Evolutionary conservation across 768 basidiomycete genomes (phyloP).

Genomic region (Trametes elegans): DNA sequence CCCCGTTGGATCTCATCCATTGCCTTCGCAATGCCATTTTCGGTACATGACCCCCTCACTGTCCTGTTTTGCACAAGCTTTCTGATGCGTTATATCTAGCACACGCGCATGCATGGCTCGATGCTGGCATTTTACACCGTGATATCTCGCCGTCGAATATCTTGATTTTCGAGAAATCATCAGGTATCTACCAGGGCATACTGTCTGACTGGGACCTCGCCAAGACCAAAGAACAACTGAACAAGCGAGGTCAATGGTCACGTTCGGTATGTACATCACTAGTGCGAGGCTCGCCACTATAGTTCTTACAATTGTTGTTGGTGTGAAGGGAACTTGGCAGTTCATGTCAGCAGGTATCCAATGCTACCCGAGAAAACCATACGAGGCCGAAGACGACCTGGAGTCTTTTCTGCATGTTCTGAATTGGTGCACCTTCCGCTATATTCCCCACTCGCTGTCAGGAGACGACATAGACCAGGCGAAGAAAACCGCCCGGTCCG

Average conservation of each 20-base stretch:
- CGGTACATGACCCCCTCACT: not conserved
- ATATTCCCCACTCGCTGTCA: no score
- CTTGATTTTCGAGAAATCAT: not conserved
- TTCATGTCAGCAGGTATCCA: not conserved
- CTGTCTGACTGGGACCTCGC: not conserved
- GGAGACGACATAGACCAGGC: no score
- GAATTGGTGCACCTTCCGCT: not conserved
- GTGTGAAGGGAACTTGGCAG: not conserved
- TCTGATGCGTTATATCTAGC: not conserved
- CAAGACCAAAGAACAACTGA: not conserved
- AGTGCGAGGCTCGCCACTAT: not conserved
- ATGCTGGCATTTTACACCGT: not conserved
- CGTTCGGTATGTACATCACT: no score
- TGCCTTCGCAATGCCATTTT: not conserved
- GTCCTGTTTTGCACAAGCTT: not conserved
- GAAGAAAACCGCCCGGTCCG: no score
- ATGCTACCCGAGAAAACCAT: not conserved
- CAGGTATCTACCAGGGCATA: not conserved
- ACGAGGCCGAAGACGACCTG: not conserved
- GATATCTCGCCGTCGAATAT: slow-evolving; percentile 9
- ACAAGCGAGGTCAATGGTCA: not conserved
- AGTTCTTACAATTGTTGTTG: not conserved
- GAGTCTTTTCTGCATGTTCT: slow-evolving; percentile 4
- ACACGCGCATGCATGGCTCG: not conserved
- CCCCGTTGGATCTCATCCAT: no score